phyloP scores from a whole-genome alignment of 108 stramenopile genomes.

The Epipyxis sp. region DNA sequence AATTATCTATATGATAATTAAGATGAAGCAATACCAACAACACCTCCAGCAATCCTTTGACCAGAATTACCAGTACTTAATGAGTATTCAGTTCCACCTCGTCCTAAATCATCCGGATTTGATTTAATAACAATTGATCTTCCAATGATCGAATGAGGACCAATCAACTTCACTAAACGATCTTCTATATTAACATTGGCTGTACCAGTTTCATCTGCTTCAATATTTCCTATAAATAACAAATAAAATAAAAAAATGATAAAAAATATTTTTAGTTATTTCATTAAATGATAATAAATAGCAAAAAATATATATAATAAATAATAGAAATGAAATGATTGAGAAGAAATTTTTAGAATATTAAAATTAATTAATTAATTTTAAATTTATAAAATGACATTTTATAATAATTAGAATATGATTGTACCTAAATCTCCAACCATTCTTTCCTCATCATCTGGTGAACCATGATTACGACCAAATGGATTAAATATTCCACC shows the following conservation, averaged over 20 bases:
- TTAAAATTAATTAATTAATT: no score
- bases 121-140: constrained; percentile 76
- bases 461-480: constrained; percentile 77
- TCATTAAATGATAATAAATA: background rate
- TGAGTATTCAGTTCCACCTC: constrained; percentile 81
- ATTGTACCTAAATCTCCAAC: constrained; percentile 79
- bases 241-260: background rate
- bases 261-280: background rate
- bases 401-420: no score
- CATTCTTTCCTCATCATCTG: constrained; percentile 75
- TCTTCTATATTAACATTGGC: constrained; percentile 70
- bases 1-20: background rate
- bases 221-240: constrained; percentile 41
- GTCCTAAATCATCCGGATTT: constrained; percentile 80
- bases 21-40: constrained; percentile 70
- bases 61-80: constrained; percentile 81
- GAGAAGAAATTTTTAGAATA: no score
- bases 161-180: constrained; percentile 72
- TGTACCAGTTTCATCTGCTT: constrained; percentile 62
- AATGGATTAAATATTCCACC: constrained; percentile 89
- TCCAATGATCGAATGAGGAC: constrained; percentile 86
- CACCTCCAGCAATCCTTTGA: constrained; percentile 75
- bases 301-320: no score
- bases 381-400: no score
- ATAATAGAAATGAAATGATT: no score